Evolutionary conservation across 2,329 filamentous ascomycete genomes (phyloP), one percentile per base, ranked within the genome.

Genomic region (Clonostachys rhizophaga): DNA sequence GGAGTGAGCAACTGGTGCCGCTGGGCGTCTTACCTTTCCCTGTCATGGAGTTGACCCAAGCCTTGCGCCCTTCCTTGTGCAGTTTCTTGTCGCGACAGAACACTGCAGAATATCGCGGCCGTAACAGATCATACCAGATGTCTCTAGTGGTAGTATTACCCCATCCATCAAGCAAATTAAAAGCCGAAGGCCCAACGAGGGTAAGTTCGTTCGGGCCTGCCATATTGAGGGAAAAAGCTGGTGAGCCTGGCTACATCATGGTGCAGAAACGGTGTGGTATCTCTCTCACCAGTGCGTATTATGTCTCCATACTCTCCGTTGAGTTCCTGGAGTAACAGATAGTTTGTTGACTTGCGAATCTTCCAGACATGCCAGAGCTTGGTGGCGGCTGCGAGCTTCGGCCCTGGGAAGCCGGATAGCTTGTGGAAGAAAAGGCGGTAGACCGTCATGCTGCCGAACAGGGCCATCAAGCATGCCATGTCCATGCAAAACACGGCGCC

Each of bases 401-500:
- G 46, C 8, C 46, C 46, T 12, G 42, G 42, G 34, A 47, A 47
- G 16, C 34, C 30, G 9, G 44, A 34, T 36, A 46, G 34, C 18
- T n/a, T 34, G 17, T 47, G 45, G 24, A 47, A 43, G 45, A 42
- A 42, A 12, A 47, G 45, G 14, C 45, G 45, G 20, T 47, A 47
- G 13, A 47, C 41, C 12, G 18, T 43, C 41, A 43, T 43, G 41
- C 41, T 43, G 12, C 10, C 14, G 41, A 43, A 43, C 12, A 43
- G 41, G 10, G 16, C 41, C 12, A 11, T 30, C 41, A 43, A 30
- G 41, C 34, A 43, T 14, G 24, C 18, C 7, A 24, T 24, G 6
- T 24, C 20, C 20, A 24, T 24, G 20, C 7, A 24, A 8, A 24
- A 24, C 20, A 24, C 5, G 20, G 20, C 20, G 20, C 20, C 6